phyloP scores from a whole-genome alignment of 2,329 filamentous ascomycete genomes.

The Herpomyces periplanetae region DNA sequence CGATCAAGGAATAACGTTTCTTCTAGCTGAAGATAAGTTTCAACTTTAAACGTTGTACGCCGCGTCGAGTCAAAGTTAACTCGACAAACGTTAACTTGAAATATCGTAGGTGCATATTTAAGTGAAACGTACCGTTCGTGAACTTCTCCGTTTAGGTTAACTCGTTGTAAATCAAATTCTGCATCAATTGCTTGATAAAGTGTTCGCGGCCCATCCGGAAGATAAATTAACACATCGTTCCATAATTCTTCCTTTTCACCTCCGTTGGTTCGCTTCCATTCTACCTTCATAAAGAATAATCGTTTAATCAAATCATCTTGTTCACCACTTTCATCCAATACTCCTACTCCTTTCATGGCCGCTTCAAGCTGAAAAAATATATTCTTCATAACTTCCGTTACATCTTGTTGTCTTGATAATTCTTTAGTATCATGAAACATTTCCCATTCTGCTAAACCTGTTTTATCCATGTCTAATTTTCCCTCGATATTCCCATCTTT shows the following conservation, averaged over 20 bases:
- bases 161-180: slow-evolving; percentile 39
- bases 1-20: slow-evolving; percentile 53
- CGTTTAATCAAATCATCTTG: slow-evolving; percentile 41
- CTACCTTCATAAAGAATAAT: slow-evolving; percentile 12
- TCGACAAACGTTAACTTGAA: slow-evolving; percentile 64
- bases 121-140: slow-evolving; percentile 27
- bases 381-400: slow-evolving; percentile 75
- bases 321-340: slow-evolving; percentile 25
- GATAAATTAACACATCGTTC: slow-evolving; percentile 20
- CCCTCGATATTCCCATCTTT: too few relatives aligned
- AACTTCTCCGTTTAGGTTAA: slow-evolving; percentile 21
- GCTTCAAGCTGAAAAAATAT: slow-evolving; percentile 66
- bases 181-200: slow-evolving; percentile 55
- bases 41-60: slow-evolving; percentile 24
- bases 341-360: slow-evolving; percentile 30
- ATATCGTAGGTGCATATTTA: slow-evolving; percentile 32
- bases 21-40: slow-evolving; percentile 34
- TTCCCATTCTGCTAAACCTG: too few relatives aligned
- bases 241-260: slow-evolving; percentile 14
- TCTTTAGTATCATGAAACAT: too few relatives aligned
- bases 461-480: too few relatives aligned
- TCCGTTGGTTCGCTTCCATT: slow-evolving; percentile 10
- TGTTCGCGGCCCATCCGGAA: slow-evolving; percentile 16
- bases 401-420: slow-evolving; percentile 67
- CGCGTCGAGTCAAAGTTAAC: slow-evolving; percentile 25